phyloP scores from a whole-genome alignment of 2,329 filamentous ascomycete genomes.

The Tolypocladium tropicale region DNA sequence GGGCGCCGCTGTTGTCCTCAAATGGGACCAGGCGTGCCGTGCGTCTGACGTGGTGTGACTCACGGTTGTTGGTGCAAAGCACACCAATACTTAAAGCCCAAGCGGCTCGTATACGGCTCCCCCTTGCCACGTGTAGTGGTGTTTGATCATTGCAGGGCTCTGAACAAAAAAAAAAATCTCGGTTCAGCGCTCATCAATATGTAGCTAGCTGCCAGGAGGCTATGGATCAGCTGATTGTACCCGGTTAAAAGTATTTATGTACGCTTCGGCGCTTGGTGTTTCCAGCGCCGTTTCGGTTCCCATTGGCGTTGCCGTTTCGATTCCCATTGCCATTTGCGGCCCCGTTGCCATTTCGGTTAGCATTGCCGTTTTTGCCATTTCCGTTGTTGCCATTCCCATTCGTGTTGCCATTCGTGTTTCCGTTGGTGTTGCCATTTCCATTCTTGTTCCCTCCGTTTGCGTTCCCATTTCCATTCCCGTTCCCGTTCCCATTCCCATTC shows the following conservation, averaged over 20 bases:
- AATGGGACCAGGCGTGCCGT: neutral
- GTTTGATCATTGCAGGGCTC: no score
- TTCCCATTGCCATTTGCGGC: neutral
- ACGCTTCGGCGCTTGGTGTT: neutral
- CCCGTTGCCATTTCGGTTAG: neutral
- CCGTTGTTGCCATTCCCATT: neutral
- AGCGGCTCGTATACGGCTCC: neutral
- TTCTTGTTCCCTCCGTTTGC: neutral
- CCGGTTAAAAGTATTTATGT: neutral
- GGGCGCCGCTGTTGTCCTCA: neutral
- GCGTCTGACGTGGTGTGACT: neutral
- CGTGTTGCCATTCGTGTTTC: neutral
- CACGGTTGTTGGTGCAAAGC: neutral
- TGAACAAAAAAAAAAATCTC: no score
- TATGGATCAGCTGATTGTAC: neutral
- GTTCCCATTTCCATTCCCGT: neutral
- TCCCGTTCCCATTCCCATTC: neutral
- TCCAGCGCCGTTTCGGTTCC: neutral
- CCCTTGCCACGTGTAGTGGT: no score
- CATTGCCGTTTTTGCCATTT: neutral
- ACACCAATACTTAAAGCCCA: neutral
- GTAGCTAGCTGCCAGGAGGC: neutral
- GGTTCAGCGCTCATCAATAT: neutral
- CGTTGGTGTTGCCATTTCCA: conserved; percentile 1
- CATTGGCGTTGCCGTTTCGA: neutral